A percentile compares a stretch with the other conserved stretches of the same genome.
These are phyloP conservation scores for Mycena vitilis DNA, from an alignment of 768 basidiomycete species.

Conservation along the genomic window DNA sequence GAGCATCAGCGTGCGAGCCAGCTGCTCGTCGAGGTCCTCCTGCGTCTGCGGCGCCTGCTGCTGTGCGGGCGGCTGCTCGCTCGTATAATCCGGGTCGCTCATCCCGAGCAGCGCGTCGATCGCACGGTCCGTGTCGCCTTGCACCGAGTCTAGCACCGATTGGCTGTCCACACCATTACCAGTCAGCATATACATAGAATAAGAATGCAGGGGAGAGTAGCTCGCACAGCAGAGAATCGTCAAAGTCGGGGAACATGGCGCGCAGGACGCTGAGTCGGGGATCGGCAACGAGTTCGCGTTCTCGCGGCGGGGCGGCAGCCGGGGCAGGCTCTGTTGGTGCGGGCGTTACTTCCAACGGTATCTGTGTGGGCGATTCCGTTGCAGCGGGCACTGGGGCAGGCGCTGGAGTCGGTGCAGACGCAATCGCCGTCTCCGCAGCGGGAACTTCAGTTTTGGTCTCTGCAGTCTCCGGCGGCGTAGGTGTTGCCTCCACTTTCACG, in stretches of 20 bases:
- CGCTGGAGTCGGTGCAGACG: background rate
- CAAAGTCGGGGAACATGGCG: slow-evolving; percentile 85
- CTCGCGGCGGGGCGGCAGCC: slow-evolving; percentile 4
- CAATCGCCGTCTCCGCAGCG: background rate
- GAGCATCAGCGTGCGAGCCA: slow-evolving; percentile 77
- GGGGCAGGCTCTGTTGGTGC: slow-evolving; percentile 10
- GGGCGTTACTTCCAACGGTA: background rate
- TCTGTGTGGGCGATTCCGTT: no score
- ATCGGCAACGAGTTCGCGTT: slow-evolving; percentile 45
- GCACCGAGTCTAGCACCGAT: slow-evolving; percentile 79
- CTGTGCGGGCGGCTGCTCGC: slow-evolving; percentile 48
- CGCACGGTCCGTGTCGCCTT: slow-evolving; percentile 78
- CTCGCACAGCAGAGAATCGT: slow-evolving; percentile 74
- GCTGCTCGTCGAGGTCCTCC: slow-evolving; percentile 81
- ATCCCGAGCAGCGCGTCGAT: slow-evolving; percentile 84
- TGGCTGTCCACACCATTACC: slow-evolving; percentile 49
- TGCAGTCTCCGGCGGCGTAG: background rate
- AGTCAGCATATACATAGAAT: slow-evolving; percentile 3
- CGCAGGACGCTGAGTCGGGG: slow-evolving; percentile 66
- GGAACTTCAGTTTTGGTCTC: background rate
- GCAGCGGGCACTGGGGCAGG: background rate
- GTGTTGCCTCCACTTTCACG: background rate
- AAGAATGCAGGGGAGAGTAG: background rate
- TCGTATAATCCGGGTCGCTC: slow-evolving; percentile 83
- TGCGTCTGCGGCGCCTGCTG: slow-evolving; percentile 57